Base-by-base conservation (phyloP, 768 basidiomycete genomes). In the Rhodosporidiobolus odoratus region DNA sequence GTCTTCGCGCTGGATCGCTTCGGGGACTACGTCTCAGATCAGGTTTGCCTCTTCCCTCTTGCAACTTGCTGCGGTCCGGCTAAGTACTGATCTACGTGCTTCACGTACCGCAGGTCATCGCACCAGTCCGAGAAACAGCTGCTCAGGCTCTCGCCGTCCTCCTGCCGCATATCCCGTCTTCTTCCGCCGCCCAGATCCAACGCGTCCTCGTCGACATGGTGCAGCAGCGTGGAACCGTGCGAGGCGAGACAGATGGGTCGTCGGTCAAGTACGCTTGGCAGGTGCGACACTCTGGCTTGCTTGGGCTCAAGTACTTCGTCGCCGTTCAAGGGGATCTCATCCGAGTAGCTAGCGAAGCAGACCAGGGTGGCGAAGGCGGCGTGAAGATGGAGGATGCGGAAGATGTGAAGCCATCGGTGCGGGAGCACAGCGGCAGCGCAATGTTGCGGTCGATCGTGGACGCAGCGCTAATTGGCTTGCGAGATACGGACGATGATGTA, bases 271-370 rank as follows among this genome's bases (percentile, higher is more conserved):
- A 94, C 79, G 85, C 92, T 12, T 99, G 96, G 96, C 92, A 98
- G 80, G 89, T 99, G 59, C 85, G 95, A 64, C 96, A 99, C 82
- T 94, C 96, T n/a, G 96, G 96, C 37, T 81, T 99, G 68, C 84
- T 98, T 15, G 96, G 96, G 2, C 87, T 99, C 79, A 97, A 97
- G 82, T 98, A 98, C 79, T 91, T 97, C 79, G 93, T 98, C 45
- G 96, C 95, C 21, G 96, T 98, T 25, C 83, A 92, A 73, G 86
- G 84, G 63, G 92, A 96, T 78, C 81, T 97, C 32, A 87, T 98
- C 66, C 85, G 85, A 23, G 80, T 78, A 34, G 77, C 81, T 12
- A 75, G 66, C 9, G 62, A 69, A 38, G 45, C 72, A 67, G 59
- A 59, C 38, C 50, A 25, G 19, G n/a, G n/a, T n/a, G 32, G 23